Conservation (phyloP, 73 alveolate species). For the Tetrahymena elliotti region DNA sequence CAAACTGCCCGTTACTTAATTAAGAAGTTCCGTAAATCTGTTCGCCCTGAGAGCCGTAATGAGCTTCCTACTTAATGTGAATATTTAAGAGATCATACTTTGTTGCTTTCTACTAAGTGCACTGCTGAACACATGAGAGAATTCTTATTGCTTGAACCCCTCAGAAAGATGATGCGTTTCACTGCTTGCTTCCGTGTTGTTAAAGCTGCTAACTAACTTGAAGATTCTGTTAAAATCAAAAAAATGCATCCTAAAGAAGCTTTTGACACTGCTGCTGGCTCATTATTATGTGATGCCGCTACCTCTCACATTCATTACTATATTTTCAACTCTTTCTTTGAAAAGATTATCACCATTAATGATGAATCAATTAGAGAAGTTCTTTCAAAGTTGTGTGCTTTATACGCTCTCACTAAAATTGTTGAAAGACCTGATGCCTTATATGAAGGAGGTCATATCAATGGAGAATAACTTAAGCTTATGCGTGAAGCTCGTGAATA, state of each 20-base stretch:
- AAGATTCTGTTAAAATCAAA: neutral
- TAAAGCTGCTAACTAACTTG: neutral
- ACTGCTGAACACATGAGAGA: neutral
- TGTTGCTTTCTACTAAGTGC: neutral
- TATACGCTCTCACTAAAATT: conserved; percentile 24
- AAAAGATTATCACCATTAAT: neutral
- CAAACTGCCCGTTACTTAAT: conserved; percentile 52
- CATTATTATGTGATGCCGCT: conserved; percentile 29
- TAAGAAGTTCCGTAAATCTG: conserved; percentile 37
- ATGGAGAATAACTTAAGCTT: conserved; percentile 21
- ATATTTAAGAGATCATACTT: neutral
- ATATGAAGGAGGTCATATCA: conserved; percentile 23
- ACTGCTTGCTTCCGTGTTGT: neutral
- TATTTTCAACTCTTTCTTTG: conserved; percentile 26
- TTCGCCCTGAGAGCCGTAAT: neutral
- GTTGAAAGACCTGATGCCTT: conserved; percentile 30
- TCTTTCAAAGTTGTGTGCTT: conserved; percentile 23
- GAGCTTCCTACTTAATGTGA: neutral
- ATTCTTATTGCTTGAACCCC: neutral
- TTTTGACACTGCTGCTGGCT: conserved; percentile 29
- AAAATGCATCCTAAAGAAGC: conserved; percentile 37
- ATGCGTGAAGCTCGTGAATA: conserved; percentile 24
- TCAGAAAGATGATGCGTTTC: neutral
- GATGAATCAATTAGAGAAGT: conserved; percentile 39
- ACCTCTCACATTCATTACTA: conserved; percentile 30